A percentile compares a stretch with the other conserved stretches of the same genome.
phyloP scores from a whole-genome alignment of 1,139 yeast species.

The Candida neerlandica region DNA sequence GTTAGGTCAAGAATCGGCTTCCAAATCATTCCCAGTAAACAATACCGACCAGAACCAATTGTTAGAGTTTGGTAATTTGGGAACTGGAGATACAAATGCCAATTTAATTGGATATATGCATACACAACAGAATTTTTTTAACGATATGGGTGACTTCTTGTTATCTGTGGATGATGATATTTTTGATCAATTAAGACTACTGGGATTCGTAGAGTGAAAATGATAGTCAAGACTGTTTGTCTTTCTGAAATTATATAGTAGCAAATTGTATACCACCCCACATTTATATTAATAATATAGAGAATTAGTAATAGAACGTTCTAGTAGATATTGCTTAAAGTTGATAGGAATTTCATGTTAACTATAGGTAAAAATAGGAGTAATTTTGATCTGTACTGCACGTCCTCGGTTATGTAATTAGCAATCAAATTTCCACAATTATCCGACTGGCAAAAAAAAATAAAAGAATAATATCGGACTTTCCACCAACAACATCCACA shows the following conservation, averaged over 20 bases:
- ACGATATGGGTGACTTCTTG: conserved; percentile 12
- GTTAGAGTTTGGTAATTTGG: conserved; percentile 10
- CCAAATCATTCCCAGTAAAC: conserved; percentile 14
- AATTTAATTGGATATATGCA: conserved; percentile 9
- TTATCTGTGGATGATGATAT: conserved; percentile 13
- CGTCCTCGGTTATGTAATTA: too few species aligned
- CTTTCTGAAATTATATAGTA: too few species aligned
- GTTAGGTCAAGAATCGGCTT: conserved; percentile 12
- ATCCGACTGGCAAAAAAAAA: conserved; percentile 44
- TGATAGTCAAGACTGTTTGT: neutral
- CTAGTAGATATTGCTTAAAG: too few species aligned
- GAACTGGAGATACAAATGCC: conserved; percentile 6
- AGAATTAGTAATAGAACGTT: too few species aligned
- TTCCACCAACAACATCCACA: conserved; percentile 18
- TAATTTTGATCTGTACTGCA: too few species aligned
- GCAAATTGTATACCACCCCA: too few species aligned
- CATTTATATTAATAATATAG: neutral
- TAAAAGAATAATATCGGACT: conserved; percentile 46
- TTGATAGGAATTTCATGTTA: too few species aligned
- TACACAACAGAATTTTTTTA: conserved; percentile 11
- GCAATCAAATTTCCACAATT: neutral
- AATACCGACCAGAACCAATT: conserved; percentile 6
- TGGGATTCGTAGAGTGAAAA: conserved; percentile 1
- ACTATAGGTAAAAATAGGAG: too few species aligned
- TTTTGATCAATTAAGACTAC: conserved; percentile 12